Conservation (phyloP, 2,329 filamentous ascomycete genomes). For the Rhynchosporium graminicola region DNA sequence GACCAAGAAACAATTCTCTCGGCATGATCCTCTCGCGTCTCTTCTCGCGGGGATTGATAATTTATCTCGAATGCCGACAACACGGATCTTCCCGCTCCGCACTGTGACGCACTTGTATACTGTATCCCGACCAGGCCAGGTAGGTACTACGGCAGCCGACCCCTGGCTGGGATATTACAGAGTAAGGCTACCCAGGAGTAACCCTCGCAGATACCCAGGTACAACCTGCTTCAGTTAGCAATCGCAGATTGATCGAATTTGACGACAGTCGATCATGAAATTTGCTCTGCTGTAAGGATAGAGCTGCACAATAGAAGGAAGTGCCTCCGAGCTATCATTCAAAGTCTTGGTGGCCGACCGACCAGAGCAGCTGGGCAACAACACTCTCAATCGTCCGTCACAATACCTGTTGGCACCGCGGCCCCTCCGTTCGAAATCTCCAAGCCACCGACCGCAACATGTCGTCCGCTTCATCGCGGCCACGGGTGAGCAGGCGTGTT, state of each 20-base stretch:
- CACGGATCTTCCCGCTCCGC: not conserved
- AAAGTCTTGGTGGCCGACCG: slow-evolving; percentile 11
- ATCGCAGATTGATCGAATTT: slow-evolving; percentile 3
- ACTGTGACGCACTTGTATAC: slow-evolving; percentile 2
- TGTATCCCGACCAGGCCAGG: no score
- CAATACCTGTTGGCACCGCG: slow-evolving; percentile 1
- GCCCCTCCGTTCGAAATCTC: slow-evolving; percentile 13
- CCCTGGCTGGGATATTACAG: not conserved
- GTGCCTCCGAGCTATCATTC: slow-evolving; percentile 7
- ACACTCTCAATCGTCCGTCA: not conserved
- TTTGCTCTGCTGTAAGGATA: slow-evolving; percentile 5
- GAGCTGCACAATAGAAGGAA: slow-evolving; percentile 6
- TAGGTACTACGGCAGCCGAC: not conserved
- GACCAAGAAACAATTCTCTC: not conserved
- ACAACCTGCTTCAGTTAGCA: not conserved
- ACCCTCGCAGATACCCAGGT: not conserved
- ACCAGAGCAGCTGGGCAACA: slow-evolving; percentile 12
- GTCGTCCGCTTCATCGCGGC: slow-evolving; percentile 38
- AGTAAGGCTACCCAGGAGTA: not conserved
- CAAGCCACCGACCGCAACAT: slow-evolving; percentile 26
- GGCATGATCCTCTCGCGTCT: not conserved
- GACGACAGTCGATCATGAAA: slow-evolving; percentile 9
- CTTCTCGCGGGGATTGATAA: not conserved
- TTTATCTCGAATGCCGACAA: slow-evolving; percentile 2
- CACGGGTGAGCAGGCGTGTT: slow-evolving; percentile 37